Conservation (phyloP, 768 basidiomycete genomes). For the Pilatotrama ljubarskyi region DNA sequence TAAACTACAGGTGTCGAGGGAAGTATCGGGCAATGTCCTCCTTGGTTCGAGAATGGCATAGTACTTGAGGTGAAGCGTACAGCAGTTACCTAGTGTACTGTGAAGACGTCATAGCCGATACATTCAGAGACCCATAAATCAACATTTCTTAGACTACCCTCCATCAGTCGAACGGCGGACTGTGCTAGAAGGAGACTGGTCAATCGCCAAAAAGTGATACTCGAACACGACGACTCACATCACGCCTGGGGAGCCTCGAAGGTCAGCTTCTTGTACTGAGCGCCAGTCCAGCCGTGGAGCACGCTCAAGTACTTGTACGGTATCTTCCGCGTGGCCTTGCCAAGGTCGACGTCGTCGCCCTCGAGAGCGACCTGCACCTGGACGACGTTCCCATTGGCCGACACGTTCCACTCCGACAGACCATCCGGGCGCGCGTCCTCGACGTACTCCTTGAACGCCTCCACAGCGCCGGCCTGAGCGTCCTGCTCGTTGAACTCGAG, state of each 20-base stretch:
- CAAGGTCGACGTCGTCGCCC: not conserved
- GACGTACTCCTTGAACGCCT: not conserved
- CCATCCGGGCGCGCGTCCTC: not conserved
- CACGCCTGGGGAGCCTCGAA: not conserved
- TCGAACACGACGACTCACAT: not conserved
- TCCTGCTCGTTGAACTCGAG: not conserved
- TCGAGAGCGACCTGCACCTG: not conserved
- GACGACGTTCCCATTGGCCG: not conserved
- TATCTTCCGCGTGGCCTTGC: not conserved
- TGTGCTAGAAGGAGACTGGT: too few relatives aligned
- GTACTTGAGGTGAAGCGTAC: too few relatives aligned
- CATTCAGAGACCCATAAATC: too few relatives aligned
- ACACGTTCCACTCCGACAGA: not conserved
- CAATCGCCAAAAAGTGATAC: too few relatives aligned
- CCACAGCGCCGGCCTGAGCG: not conserved
- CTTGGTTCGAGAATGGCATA: too few relatives aligned
- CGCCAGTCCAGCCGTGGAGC: not conserved
- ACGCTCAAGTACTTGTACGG: not conserved
- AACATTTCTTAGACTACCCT: too few relatives aligned
- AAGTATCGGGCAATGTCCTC: too few relatives aligned
- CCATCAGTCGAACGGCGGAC: too few relatives aligned
- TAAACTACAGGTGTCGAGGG: too few relatives aligned
- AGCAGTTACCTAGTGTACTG: too few relatives aligned
- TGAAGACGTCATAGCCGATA: too few relatives aligned
- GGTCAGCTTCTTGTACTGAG: not conserved